phyloP scores from a whole-genome alignment of 2,329 filamentous ascomycete genomes.

The Leptographium lundbergii region DNA sequence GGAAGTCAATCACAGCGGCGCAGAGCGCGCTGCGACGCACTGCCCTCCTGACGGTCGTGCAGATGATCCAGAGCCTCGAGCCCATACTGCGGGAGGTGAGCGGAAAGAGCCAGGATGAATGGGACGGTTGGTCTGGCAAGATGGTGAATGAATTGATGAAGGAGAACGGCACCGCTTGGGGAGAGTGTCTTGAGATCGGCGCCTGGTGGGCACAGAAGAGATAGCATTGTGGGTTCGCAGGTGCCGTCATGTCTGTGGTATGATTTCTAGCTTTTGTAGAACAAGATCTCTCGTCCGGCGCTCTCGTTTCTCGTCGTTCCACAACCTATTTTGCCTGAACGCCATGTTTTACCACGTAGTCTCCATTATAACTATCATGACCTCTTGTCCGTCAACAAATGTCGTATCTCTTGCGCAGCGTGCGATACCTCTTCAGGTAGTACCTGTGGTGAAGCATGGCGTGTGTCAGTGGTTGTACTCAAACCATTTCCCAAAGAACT shows the following conservation, averaged over 20 bases:
- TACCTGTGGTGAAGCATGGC: constrained; percentile 43
- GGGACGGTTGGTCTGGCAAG: constrained; percentile 78
- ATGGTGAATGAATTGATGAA: constrained; percentile 77
- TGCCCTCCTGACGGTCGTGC: constrained; percentile 68
- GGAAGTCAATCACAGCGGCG: constrained; percentile 41
- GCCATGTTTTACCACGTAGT: background rate
- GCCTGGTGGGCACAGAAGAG: constrained; percentile 82
- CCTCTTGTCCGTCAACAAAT: constrained; percentile 7
- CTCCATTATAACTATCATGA: background rate
- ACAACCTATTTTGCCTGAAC: background rate
- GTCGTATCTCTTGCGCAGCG: constrained; percentile 70
- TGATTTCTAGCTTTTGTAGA: background rate
- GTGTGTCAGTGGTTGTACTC: background rate
- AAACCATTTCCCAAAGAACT: no score
- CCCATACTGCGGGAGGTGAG: constrained; percentile 70
- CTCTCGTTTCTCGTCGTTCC: background rate
- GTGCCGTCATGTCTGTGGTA: background rate
- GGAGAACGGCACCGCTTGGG: constrained; percentile 65
- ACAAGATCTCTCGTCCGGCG: background rate
- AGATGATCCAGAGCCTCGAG: constrained; percentile 76
- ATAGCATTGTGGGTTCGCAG: constrained; percentile 9
- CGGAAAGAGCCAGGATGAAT: constrained; percentile 81
- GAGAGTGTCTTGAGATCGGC: constrained; percentile 75
- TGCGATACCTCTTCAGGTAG: constrained; percentile 83
- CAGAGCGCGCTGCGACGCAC: constrained; percentile 66